Base-by-base conservation (phyloP, 179 eudicot species). In the Carnegiea gigantea region DNA sequence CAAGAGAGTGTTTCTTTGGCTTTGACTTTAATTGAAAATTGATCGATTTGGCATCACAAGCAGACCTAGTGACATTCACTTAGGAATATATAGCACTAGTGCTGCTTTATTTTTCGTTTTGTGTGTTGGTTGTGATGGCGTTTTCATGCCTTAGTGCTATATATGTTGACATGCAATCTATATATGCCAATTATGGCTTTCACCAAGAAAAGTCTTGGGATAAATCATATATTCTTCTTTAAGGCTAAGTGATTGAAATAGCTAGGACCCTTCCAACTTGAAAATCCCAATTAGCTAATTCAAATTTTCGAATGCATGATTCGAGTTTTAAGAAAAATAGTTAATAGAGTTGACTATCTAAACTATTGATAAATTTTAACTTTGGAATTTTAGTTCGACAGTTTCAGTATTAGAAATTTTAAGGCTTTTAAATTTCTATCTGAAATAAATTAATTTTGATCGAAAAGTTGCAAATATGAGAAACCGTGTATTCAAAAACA, bases 91-190 rank as follows among this genome's bases (percentile, higher is more conserved):
- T 2, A 20, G 20, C 57, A 40, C 33, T 17, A 23, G 43, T 40
- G 7, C 43, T 51, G 57, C 57, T 51, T 51, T 51, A 13, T 1
- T 59, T 73, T 44, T 4, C 2, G 11, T 46, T 60, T 60, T 81
- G 68, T 48, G 40, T 75, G 75, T 67, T 81, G 54, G 75, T 76
- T 76, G 26, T 75, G 17, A 75, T 20, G 24, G 64, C 26, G 6
- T 70, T 81, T 51, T 11, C 79, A 81, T 24, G 79, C 79, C 79
- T 12, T 64, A 60, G 48, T 80, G 44, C 73, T 62, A 40, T 15
- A 8, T 6, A 21, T 54, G 24, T 44, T 51, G 60, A 54, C 75
- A 33, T 79, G 54, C 21, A 17, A 70, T 43, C 59, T 36, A 18
- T 72, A n/a, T 36, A 18, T 72, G 24, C 38, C 54, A 62, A 74